These are phyloP conservation scores for Syzygium jambos DNA, from an alignment of 345 rosid species.

Conservation along the genomic window DNA sequence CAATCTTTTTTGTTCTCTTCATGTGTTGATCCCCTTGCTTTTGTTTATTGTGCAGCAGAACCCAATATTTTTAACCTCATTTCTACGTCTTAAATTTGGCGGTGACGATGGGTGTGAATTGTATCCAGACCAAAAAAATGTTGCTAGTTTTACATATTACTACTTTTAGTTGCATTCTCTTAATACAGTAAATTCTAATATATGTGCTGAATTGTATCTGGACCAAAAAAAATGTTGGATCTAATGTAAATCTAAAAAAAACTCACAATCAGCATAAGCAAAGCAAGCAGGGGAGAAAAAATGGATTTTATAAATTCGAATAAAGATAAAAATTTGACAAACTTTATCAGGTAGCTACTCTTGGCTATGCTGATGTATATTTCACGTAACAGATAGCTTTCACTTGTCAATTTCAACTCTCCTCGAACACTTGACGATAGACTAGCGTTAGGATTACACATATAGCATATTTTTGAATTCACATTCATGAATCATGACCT, in stretches of 20 bases:
- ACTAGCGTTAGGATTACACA: too few relatives aligned
- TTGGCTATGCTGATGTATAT: too few relatives aligned
- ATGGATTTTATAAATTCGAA: background rate
- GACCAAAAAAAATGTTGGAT: background rate
- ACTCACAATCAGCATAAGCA: too few relatives aligned
- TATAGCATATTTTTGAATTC: background rate
- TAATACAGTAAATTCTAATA: fast-evolving
- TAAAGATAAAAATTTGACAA: background rate
- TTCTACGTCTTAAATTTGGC: background rate
- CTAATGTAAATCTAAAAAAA: background rate
- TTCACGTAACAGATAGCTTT: background rate
- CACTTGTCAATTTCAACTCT: too few relatives aligned
- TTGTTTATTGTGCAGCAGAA: background rate
- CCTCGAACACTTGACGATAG: fast-evolving
- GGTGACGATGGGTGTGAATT: background rate
- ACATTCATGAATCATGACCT: background rate
- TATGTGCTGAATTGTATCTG: fast-evolving
- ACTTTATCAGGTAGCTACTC: background rate
- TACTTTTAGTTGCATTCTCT: too few relatives aligned
- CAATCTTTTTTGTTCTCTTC: too few relatives aligned
- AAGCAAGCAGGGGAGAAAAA: too few relatives aligned
- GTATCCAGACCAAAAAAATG: background rate
- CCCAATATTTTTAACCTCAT: background rate
- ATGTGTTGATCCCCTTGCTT: background rate
- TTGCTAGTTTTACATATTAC: background rate